phyloP scores from a whole-genome alignment of 1,284 basidiomycete species.

The Marasmius oreades region DNA sequence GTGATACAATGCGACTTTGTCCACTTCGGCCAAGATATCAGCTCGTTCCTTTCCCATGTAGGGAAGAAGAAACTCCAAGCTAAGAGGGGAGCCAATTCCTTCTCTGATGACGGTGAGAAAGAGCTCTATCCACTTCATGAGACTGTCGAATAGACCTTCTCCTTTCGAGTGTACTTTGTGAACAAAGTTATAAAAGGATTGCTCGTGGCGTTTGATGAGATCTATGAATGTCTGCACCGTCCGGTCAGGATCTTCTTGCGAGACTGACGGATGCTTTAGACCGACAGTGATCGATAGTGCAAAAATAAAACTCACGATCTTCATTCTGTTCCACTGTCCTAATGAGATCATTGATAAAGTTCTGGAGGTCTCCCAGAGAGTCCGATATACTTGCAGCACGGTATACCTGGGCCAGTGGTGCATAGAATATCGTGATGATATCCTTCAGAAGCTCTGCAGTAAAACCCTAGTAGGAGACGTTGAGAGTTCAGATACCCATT shows the following conservation, averaged over 20 bases:
- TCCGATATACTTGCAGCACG: slow-evolving; percentile 97
- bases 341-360: slow-evolving; percentile 95
- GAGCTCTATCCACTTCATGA: slow-evolving; percentile 97
- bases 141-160: slow-evolving; percentile 86
- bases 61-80: slow-evolving; percentile 85
- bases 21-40: slow-evolving; percentile 81
- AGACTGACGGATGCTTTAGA: slow-evolving; percentile 44
- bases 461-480: slow-evolving; percentile 67
- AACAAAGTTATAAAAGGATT: slow-evolving; percentile 94
- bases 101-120: slow-evolving; percentile 93
- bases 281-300: neutral
- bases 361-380: slow-evolving; percentile 89
- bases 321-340: slow-evolving; percentile 91
- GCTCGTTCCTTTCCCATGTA: slow-evolving; percentile 71
- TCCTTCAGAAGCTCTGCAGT: slow-evolving; percentile 96
- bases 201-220: slow-evolving; percentile 92
- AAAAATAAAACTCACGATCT: slow-evolving; percentile 66
- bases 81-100: slow-evolving; percentile 72
- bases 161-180: slow-evolving; percentile 99
- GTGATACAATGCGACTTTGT: slow-evolving; percentile 85
- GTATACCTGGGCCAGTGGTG: slow-evolving; percentile 97
- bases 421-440: slow-evolving; percentile 98
- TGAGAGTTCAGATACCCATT: slow-evolving; percentile 2
- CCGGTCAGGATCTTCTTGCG: slow-evolving; percentile 77
- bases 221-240: slow-evolving; percentile 96